A percentile compares a stretch with the other conserved stretches of the same genome.
Conservation (phyloP, 306 rosid species). For the cucumber (Cucumis sativus) region Cucumber_9930_V3 NC_026660.2:12698501-12699000, state of each 20-base stretch:
- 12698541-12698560: constrained; percentile 73
- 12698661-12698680: background rate
- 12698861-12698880: constrained; percentile 23
- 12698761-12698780: constrained; percentile 45
- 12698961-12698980: constrained; percentile 10
- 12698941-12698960: constrained; percentile 26
- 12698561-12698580: constrained; percentile 85
- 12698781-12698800: constrained; percentile 42
- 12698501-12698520: constrained; percentile 78
- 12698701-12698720: constrained; percentile 57
- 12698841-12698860: constrained; percentile 14
- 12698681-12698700: background rate
- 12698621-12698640: background rate
- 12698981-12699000: constrained; percentile 50
- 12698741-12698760: constrained; percentile 48
- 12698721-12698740: constrained; percentile 60
- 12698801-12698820: constrained; percentile 73
- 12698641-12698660: background rate
- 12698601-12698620: constrained; percentile 41
- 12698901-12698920: constrained; percentile 10
- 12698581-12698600: constrained; percentile 69
- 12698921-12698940: constrained; percentile 11
- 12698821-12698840: constrained; percentile 54
- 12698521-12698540: constrained; percentile 91
- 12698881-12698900: constrained; percentile 18